Evolutionary conservation across 352 stramenopile species (phyloP).

Genomic region (Phytophthora parvispora): DNA sequence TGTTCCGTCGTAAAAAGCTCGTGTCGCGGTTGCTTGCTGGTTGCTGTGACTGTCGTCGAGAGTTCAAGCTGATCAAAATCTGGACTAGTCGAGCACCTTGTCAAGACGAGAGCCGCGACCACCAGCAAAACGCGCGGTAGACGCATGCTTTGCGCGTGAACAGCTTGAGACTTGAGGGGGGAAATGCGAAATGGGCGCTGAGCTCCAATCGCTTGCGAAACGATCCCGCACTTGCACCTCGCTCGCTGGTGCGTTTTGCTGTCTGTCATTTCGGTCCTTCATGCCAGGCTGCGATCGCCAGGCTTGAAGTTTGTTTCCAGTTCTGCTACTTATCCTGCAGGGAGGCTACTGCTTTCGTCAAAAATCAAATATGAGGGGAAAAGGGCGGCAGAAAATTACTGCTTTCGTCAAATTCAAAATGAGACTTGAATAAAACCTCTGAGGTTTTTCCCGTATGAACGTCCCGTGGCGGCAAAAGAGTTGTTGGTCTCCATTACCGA

Average conservation of each 20-base stretch:
- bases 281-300: too few relatives aligned
- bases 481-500: constrained; percentile 37
- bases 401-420: not conserved
- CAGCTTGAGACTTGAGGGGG: not conserved
- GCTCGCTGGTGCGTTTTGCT: too few relatives aligned
- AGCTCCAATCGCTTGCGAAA: too few relatives aligned
- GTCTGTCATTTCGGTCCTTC: too few relatives aligned
- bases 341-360: not conserved
- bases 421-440: constrained; percentile 21
- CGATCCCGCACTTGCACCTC: too few relatives aligned
- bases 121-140: not conserved
- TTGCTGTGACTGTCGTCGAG: not conserved
- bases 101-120: not conserved
- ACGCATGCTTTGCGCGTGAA: not conserved
- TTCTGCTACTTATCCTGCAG: not conserved
- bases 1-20: not conserved
- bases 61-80: not conserved
- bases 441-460: constrained; percentile 18
- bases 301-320: too few relatives aligned
- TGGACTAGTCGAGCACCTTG: not conserved
- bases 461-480: constrained; percentile 5
- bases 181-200: not conserved
- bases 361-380: too few relatives aligned
- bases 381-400: not conserved
- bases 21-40: not conserved